Conservation (phyloP, 1,284 basidiomycete genomes). For the Phellopilus nigrolimitatus region DNA sequence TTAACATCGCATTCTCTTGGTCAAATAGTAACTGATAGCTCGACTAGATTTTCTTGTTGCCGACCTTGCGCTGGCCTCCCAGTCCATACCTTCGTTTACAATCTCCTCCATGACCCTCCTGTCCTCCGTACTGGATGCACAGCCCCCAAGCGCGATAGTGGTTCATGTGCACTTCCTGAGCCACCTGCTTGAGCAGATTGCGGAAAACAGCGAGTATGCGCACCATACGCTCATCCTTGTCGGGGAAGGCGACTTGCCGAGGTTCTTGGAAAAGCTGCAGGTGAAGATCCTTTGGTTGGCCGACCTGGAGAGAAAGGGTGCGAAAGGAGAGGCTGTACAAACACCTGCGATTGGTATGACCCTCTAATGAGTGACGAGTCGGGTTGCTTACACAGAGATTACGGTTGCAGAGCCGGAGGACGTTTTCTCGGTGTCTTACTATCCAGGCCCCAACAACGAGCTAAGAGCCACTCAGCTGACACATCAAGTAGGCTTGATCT, state of each 20-base stretch:
- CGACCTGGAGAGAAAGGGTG: slow-evolving; percentile 62
- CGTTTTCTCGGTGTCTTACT: slow-evolving; percentile 66
- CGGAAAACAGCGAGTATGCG: slow-evolving; percentile 45
- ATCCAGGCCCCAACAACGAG: slow-evolving; percentile 44
- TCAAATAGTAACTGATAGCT: background rate
- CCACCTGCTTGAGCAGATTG: slow-evolving; percentile 60
- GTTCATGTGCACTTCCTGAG: slow-evolving; percentile 58
- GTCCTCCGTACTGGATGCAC: slow-evolving; percentile 53
- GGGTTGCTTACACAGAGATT: background rate
- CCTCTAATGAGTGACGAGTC: background rate
- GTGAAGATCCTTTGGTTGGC: slow-evolving; percentile 55
- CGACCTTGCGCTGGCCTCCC: slow-evolving; percentile 69
- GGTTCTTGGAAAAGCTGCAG: slow-evolving; percentile 37
- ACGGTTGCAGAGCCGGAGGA: slow-evolving; percentile 47
- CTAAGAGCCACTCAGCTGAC: slow-evolving; percentile 62
- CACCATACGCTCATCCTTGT: slow-evolving; percentile 63
- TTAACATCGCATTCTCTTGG: background rate
- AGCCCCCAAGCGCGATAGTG: slow-evolving; percentile 66
- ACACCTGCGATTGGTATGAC: background rate
- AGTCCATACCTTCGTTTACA: slow-evolving; percentile 68
- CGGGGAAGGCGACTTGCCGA: slow-evolving; percentile 45
- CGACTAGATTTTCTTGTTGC: slow-evolving; percentile 69
- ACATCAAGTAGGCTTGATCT: slow-evolving; percentile 38
- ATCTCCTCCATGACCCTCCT: slow-evolving; percentile 55
- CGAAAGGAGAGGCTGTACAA: slow-evolving; percentile 25